Evolutionary conservation across 352 stramenopile genomes (phyloP), one percentile per base, ranked within the genome.

Genomic region (Detonula confervacea): DNA sequence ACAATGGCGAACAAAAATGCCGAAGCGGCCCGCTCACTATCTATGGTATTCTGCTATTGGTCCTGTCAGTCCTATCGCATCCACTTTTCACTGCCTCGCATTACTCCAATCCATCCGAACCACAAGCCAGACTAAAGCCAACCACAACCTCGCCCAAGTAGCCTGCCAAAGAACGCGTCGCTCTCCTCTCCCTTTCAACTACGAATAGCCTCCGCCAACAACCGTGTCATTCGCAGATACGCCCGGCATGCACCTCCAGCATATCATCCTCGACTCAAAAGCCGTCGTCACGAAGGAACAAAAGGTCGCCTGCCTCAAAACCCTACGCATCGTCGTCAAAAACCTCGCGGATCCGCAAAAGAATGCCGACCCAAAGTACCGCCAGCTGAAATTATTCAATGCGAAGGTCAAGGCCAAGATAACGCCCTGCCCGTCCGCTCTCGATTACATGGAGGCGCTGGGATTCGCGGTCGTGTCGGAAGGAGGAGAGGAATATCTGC

Each of bases 291-390:
- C 67, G 4, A 47, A 37, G 8, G 72, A 68, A 24, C 56, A 83
- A 44, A 83, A 75, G 49, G 16, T 79, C 2, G 67, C 57, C 9
- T 83, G 74, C 35, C 61, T 84, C 42, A 86, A 86, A 81, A 69
- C 67, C 39, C 69, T 85, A 1, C 66, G 80, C 24, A 73, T 89
- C 20, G 62, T 91, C 11, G 29, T 87, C 4, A 88, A 89, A 62
- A 90, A 89, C 68, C 55, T 91, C 24, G 47, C 73, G 11, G 86
- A 91, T 72, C 80, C 82, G 14, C 6, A 54, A 2, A 91, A 91
- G 60, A 65, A 69, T 2, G 25, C 44, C 9, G 76, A 88, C 47
- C 20, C 57, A 0, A 91, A 89, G 44, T 91, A 86, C 27, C 74
- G 73, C 22, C 73, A 79, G 37, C 64, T 91, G 18, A 86, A 83